A percentile compares a stretch with the other conserved stretches of the same genome.
These are phyloP conservation scores for Alnus glutinosa DNA, from an alignment of 306 rosid species.

Conservation along the genomic window DNA sequence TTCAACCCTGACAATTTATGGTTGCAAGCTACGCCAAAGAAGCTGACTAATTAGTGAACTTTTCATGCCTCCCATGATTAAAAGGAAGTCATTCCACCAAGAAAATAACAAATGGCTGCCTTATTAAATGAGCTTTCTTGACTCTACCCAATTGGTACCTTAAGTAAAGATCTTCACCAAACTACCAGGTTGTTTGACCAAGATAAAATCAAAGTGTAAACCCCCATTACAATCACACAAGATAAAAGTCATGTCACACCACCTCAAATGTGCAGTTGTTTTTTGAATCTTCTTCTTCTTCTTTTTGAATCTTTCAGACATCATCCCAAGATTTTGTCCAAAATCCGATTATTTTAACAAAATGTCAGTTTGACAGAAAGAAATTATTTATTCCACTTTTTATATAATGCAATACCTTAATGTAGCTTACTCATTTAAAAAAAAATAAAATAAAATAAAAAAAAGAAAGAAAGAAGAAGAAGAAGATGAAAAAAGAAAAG, in stretches of 20 bases:
- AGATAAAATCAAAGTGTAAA: not conserved
- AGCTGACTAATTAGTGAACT: not conserved
- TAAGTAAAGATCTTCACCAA: not conserved
- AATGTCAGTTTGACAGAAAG: constrained; percentile 11
- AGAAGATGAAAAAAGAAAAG: too few species aligned
- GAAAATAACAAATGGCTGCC: not conserved
- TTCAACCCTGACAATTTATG: not conserved
- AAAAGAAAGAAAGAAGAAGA: not conserved
- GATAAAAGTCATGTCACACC: not conserved
- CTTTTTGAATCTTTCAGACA: not conserved
- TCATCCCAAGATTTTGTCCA: constrained; percentile 9
- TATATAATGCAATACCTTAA: not conserved
- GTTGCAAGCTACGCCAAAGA: not conserved
- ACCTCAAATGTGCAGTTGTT: not conserved
- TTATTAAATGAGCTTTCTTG: not conserved
- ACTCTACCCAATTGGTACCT: not conserved
- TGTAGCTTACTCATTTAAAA: not conserved
- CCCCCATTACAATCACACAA: not conserved
- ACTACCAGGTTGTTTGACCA: not conserved
- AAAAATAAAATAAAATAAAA: not conserved
- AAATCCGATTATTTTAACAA: constrained; percentile 10
- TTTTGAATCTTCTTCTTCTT: not conserved
- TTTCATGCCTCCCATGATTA: not conserved
- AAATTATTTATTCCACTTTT: constrained; percentile 4
- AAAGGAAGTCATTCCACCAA: not conserved